phyloP scores from a whole-genome alignment of 345 rosid genomes.

The Moringa oleifera region DNA sequence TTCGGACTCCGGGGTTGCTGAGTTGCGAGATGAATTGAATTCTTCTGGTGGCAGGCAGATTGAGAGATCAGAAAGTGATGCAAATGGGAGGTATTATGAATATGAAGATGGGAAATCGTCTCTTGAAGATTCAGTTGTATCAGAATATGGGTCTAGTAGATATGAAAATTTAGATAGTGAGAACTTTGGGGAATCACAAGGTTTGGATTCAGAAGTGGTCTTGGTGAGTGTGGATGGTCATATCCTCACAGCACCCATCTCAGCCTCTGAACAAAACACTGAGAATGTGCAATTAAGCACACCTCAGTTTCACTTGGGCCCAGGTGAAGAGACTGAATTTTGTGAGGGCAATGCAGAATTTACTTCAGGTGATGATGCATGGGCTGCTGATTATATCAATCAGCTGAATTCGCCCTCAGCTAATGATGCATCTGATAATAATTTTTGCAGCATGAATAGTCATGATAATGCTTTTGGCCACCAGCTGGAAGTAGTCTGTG shows the following conservation, averaged over 20 bases:
- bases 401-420: constrained; percentile 36
- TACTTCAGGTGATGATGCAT: constrained; percentile 42
- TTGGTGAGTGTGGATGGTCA: constrained; percentile 87
- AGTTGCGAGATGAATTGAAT: constrained; percentile 34
- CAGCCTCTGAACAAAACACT: constrained; percentile 52
- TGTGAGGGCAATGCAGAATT: constrained; percentile 58
- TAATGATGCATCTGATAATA: constrained; percentile 25
- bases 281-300: constrained; percentile 51
- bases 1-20: constrained; percentile 51
- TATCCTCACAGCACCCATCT: constrained; percentile 73
- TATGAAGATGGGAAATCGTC: constrained; percentile 62
- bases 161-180: constrained; percentile 47
- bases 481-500: constrained; percentile 26
- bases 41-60: constrained; percentile 31
- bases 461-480: constrained; percentile 22
- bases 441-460: constrained; percentile 12
- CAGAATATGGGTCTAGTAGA: constrained; percentile 51
- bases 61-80: constrained; percentile 72
- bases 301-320: constrained; percentile 84
- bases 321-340: constrained; percentile 60
- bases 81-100: constrained; percentile 59
- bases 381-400: constrained; percentile 43
- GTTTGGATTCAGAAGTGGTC: constrained; percentile 61
- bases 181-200: constrained; percentile 39
- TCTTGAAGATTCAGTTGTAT: constrained; percentile 37